A percentile compares a stretch with the other conserved stretches of the same genome.
phyloP scores from a whole-genome alignment of 768 basidiomycete genomes.

The Saitozyma sp. region DNA sequence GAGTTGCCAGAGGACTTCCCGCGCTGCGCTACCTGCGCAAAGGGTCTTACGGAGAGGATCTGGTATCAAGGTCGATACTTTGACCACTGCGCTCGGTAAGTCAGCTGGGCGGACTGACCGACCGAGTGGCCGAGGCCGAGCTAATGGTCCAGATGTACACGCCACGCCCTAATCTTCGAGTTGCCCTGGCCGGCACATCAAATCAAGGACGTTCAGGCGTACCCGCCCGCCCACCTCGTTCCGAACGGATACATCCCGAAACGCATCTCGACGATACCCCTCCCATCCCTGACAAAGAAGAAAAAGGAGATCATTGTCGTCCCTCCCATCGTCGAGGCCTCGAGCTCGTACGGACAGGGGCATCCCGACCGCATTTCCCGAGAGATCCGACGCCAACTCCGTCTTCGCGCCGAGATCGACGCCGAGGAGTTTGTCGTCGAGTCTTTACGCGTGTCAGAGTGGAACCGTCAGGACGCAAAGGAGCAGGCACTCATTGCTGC shows the following conservation, averaged over 20 bases:
- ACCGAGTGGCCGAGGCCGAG: not conserved
- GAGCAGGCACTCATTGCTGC: conserved; percentile 18
- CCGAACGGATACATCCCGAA: conserved; percentile 32
- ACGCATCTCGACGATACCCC: conserved; percentile 29
- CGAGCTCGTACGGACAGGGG: not conserved
- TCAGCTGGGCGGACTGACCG: not conserved
- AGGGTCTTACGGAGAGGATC: conserved; percentile 31
- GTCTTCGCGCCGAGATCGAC: conserved; percentile 18
- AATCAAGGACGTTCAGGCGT: conserved; percentile 37
- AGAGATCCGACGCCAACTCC: conserved; percentile 4
- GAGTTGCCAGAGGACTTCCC: conserved; percentile 34
- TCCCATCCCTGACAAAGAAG: conserved; percentile 37
- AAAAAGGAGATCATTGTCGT: conserved; percentile 22
- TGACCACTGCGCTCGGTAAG: conserved; percentile 43
- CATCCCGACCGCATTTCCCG: conserved; percentile 3
- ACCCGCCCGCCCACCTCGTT: conserved; percentile 43
- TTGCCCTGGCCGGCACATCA: conserved; percentile 45
- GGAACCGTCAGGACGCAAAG: conserved; percentile 27
- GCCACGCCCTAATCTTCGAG: conserved; percentile 39
- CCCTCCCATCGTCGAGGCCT: not conserved
- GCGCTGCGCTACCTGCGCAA: conserved; percentile 41
- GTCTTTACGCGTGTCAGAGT: conserved; percentile 26
- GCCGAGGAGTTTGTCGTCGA: conserved; percentile 32
- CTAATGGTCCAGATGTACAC: conserved; percentile 30
- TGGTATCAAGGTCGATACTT: conserved; percentile 41